phyloP scores from a whole-genome alignment of 2,329 filamentous ascomycete species.

The Aspergillus phoenicis region DNA sequence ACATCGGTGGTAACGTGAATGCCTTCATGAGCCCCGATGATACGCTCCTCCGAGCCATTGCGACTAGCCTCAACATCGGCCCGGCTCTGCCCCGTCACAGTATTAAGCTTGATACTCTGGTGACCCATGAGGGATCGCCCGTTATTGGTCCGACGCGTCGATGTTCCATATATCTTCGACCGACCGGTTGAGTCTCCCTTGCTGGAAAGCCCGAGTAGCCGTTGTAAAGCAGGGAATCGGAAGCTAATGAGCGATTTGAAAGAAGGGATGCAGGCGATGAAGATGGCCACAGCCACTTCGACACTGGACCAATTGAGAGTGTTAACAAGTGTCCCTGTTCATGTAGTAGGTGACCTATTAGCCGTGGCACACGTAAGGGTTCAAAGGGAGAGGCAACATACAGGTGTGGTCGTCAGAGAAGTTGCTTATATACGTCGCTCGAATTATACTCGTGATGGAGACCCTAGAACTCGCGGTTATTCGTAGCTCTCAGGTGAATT shows the following conservation, averaged over 20 bases:
- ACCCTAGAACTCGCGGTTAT: conserved; percentile 6
- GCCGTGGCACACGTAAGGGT: not conserved
- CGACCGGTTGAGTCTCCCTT: conserved; percentile 4
- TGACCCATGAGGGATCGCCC: not conserved
- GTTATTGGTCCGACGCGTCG: not conserved
- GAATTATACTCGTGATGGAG: conserved; percentile 20
- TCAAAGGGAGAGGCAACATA: conserved; percentile 3
- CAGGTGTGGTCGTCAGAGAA: conserved; percentile 10
- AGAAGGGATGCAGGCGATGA: conserved; percentile 21
- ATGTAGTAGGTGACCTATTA: not conserved
- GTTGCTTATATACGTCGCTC: conserved; percentile 16
- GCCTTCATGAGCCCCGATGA: not conserved
- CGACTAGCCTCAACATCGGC: conserved; percentile 1
- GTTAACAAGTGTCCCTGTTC: conserved; percentile 15
- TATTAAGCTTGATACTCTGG: conserved; percentile 2
- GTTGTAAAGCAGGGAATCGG: conserved; percentile 5
- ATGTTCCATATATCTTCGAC: conserved; percentile 1
- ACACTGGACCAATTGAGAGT: conserved; percentile 21
- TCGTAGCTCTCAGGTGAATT: not conserved
- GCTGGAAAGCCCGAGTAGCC: conserved; percentile 5
- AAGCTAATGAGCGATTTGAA: conserved; percentile 10
- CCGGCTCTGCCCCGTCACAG: not conserved
- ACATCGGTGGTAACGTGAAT: conserved; percentile 6
- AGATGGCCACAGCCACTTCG: conserved; percentile 19
- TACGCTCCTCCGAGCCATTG: conserved; percentile 3